Evolutionary conservation across 306 rosid species (phyloP), one percentile per base, ranked within the genome.

Genomic region (Cicer arietinum): DNA sequence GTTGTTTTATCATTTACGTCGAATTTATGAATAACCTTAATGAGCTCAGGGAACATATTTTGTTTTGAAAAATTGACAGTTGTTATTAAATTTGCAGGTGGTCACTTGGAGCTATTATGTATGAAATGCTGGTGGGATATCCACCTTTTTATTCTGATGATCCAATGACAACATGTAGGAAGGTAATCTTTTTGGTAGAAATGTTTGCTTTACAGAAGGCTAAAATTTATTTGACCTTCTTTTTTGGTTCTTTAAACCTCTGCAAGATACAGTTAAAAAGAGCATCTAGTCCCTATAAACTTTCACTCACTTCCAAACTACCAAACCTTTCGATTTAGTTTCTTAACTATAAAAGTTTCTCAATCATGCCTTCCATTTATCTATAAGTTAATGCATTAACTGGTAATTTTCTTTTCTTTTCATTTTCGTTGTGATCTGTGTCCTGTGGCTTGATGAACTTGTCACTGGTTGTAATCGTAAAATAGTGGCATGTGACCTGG

Each of bases 101-200:
- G 99, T 94, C 99, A 73, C 97, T 94, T 80, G 99, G 99, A 75
- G 99, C 99, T 80, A 94, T 94, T 59, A 92, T 92, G 99, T 94
- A 85, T 84, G 99, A 94, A 89, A 94, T 94, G 99, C 79, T 94
- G 13, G 96, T 94, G 45, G 99, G 97, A n/a, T 94, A 92, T 74
- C 99, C 99, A 0, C 99, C 99, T 39, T 94, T 94, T 80, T 94
- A 94, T 87, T 94, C 99, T 41, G 97, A 92, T 67, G 99, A 94
- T 85, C 96, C 99, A 60, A 90, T 94, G 99, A 85, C 99, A 77
- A 94, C 99, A 6, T 94, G 99, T 63, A 90, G 99, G 78, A 94
- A 92, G 97, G 99, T 94, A 85, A 80, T 45, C 35, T 66, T 69
- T 50, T 8, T 77, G 1, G 60, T 61, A 64, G 2, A 63, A 76